A percentile compares a stretch with the other conserved stretches of the same genome.
Conservation (phyloP, 2,329 filamentous ascomycete species). For the Fusarium continuum region DNA sequence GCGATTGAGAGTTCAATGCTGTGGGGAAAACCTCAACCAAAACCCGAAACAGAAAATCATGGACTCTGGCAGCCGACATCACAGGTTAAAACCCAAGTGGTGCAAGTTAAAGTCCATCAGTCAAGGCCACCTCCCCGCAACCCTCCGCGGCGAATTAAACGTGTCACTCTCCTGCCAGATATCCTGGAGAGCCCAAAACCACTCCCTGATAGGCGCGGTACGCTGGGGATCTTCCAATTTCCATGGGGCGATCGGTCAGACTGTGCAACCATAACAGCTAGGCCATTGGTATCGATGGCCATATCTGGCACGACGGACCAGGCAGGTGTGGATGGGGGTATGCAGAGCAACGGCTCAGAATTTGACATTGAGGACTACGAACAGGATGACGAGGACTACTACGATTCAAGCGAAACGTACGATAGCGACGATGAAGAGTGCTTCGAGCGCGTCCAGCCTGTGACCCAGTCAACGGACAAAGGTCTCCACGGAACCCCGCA, state of each 20-base stretch:
- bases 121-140: conserved; percentile 60
- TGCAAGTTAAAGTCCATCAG: conserved; percentile 44
- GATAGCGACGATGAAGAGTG: conserved; percentile 56
- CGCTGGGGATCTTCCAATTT: conserved; percentile 72
- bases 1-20: conserved; percentile 36
- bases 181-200: conserved; percentile 70
- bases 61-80: conserved; percentile 36
- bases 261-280: conserved; percentile 56
- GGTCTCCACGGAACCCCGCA: conserved; percentile 46
- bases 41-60: conserved; percentile 2
- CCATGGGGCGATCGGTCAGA: conserved; percentile 73
- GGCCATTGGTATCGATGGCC: conserved; percentile 52
- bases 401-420: conserved; percentile 39
- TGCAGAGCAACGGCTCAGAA: conserved; percentile 52
- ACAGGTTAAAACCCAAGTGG: conserved; percentile 17
- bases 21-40: conserved; percentile 29
- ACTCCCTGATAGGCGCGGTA: conserved; percentile 65
- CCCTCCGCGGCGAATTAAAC: conserved; percentile 64
- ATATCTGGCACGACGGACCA: conserved; percentile 62
- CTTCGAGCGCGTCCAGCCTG: conserved; percentile 69
- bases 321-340: conserved; percentile 15
- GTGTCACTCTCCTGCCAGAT: conserved; percentile 68
- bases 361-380: conserved; percentile 69
- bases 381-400: conserved; percentile 57
- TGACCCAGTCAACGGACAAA: conserved; percentile 62